Conservation (phyloP, 257 asterid genomes). For the Solanum sejunctum region DNA sequence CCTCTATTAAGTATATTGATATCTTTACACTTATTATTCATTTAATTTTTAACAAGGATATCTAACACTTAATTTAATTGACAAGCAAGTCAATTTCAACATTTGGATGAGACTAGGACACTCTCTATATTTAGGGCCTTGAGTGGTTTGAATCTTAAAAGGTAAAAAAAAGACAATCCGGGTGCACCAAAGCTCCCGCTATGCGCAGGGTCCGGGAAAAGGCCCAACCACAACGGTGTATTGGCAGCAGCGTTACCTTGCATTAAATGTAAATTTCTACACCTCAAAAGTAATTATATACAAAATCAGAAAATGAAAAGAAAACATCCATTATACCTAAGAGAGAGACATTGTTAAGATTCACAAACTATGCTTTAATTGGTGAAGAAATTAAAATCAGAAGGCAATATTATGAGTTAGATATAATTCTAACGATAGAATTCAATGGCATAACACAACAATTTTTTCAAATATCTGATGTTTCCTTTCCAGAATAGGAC, state of each 20-base stretch:
- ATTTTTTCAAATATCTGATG: neutral
- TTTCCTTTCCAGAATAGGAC: neutral
- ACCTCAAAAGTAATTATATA: neutral
- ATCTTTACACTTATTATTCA: neutral
- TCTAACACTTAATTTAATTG: neutral
- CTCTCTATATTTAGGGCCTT: neutral
- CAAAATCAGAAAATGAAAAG: neutral
- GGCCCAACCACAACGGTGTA: too few species aligned
- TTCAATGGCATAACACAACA: neutral
- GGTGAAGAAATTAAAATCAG: neutral
- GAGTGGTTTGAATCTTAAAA: neutral
- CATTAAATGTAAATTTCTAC: neutral
- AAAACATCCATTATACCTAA: neutral
- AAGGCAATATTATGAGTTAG: neutral
- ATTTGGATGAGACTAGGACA: neutral
- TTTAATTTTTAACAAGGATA: neutral
- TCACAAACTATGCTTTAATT: neutral
- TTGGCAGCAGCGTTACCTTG: too few species aligned
- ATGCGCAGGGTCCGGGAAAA: too few species aligned
- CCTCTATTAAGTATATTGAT: neutral
- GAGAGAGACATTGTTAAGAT: neutral
- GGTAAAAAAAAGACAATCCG: too few species aligned
- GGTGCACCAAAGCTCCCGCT: too few species aligned
- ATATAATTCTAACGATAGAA: neutral
- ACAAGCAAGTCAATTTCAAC: neutral